Conservation (phyloP, 257 asterid genomes). For the Solanum arcanum region DNA sequence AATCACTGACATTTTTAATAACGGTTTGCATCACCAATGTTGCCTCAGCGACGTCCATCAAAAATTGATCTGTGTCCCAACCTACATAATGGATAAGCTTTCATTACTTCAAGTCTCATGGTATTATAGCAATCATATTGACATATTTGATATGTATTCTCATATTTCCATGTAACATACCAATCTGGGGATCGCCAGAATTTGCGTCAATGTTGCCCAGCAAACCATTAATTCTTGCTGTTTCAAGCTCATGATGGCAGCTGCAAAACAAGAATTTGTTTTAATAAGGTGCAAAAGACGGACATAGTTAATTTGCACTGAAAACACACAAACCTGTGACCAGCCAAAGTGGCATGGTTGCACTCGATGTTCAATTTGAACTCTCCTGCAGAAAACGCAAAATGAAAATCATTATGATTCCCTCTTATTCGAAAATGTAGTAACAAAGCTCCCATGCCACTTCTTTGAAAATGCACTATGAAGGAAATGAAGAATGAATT, state of each 20-base stretch:
- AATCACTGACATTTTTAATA: conserved; percentile 52
- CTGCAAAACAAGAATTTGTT: conserved; percentile 12
- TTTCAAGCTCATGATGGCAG: conserved; percentile 91
- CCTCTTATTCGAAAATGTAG: neutral
- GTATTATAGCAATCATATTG: neutral
- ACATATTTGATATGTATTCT: neutral
- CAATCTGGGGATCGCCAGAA: conserved; percentile 89
- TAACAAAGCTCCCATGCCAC: neutral
- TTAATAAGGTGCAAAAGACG: neutral
- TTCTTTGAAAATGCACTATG: neutral
- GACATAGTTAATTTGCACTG: neutral
- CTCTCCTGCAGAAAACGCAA: conserved; percentile 41
- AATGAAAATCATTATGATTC: neutral
- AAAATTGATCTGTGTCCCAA: conserved; percentile 98
- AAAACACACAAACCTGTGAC: conserved; percentile 64
- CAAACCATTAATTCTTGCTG: conserved; percentile 92
- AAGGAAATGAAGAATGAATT: neutral
- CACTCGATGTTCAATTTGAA: conserved; percentile 94
- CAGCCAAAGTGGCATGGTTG: conserved; percentile 95
- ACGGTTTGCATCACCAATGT: conserved; percentile 79
- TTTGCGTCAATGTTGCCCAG: conserved; percentile 95
- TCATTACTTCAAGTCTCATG: neutral
- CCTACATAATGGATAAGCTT: conserved; percentile 30
- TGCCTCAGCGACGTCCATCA: conserved; percentile 94
- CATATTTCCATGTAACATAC: conserved; percentile 14